phyloP scores from a whole-genome alignment of 495 filamentous ascomycete genomes.

The Podospora australis region DNA sequence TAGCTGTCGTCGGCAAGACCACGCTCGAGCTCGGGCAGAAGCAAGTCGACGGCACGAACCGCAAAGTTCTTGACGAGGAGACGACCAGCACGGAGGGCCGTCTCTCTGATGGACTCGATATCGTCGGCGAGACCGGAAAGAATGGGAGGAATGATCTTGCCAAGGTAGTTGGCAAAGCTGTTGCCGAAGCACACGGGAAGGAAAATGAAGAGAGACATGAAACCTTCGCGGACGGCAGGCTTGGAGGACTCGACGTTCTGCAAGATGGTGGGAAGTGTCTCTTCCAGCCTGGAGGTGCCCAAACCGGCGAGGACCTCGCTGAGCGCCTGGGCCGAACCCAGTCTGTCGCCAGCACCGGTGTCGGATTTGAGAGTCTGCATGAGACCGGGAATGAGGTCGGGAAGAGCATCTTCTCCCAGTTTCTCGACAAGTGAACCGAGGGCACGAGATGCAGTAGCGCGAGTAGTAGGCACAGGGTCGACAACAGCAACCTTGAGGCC shows the following conservation, averaged over 20 bases:
- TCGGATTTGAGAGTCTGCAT: constrained; percentile 98
- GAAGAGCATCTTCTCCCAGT: constrained; percentile 91
- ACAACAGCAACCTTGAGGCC: constrained; percentile 84
- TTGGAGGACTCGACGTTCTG: constrained; percentile 94
- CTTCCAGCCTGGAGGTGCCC: constrained; percentile 85
- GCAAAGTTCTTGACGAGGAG: constrained; percentile 97
- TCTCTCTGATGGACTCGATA: constrained; percentile 89
- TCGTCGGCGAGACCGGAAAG: constrained; percentile 92
- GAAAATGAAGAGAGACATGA: constrained; percentile 99
- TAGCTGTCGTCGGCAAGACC: constrained; percentile 93
- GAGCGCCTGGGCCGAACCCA: constrained; percentile 95
- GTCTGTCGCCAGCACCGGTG: constrained; percentile 86
- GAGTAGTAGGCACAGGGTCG: constrained; percentile 93
- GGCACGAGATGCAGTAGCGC: constrained; percentile 93
- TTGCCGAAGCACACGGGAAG: constrained; percentile 98
- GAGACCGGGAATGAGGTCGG: constrained; percentile 93
- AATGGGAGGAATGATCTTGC: constrained; percentile 93
- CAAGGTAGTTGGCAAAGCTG: constrained; percentile 93
- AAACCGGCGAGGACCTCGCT: constrained; percentile 93
- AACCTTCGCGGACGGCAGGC: constrained; percentile 85
- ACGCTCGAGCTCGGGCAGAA: constrained; percentile 90
- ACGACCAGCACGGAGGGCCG: constrained; percentile 83
- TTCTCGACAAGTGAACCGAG: constrained; percentile 94
- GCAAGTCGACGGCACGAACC: constrained; percentile 83
- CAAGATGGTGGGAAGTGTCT: constrained; percentile 91